These are phyloP conservation scores for Fusarium foetens DNA, from an alignment of 2,329 filamentous ascomycete genomes.

Conservation along the genomic window DNA sequence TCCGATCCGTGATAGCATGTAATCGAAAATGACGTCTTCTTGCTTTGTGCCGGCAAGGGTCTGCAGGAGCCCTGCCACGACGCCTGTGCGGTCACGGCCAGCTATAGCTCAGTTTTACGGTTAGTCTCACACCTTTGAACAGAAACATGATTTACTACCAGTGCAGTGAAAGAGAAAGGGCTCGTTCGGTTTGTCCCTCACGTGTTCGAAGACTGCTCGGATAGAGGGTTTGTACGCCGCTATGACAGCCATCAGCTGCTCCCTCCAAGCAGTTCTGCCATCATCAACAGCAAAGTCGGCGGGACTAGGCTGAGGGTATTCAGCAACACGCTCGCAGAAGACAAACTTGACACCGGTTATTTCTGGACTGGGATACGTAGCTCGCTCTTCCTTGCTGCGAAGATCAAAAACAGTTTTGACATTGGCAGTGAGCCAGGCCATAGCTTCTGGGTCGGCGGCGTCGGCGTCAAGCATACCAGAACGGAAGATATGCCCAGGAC, in stretches of 20 bases:
- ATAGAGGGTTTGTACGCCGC: slow-evolving; percentile 55
- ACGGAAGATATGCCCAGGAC: slow-evolving; percentile 57
- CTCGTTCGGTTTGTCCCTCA: slow-evolving; percentile 57
- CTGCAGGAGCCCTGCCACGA: slow-evolving; percentile 62
- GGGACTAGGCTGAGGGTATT: slow-evolving; percentile 52
- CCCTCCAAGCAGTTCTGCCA: slow-evolving; percentile 57
- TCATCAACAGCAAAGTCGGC: slow-evolving; percentile 56
- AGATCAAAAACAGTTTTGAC: slow-evolving; percentile 63
- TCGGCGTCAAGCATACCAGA: slow-evolving; percentile 56
- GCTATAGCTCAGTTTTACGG: slow-evolving; percentile 47
- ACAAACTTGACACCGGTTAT: slow-evolving; percentile 58
- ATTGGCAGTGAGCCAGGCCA: slow-evolving; percentile 50
- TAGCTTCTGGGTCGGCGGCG: slow-evolving; percentile 43
- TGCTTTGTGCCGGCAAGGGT: slow-evolving; percentile 58
- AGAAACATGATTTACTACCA: slow-evolving; percentile 51
- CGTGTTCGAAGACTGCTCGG: slow-evolving; percentile 58
- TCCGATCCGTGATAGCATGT: slow-evolving; percentile 64
- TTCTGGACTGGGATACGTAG: slow-evolving; percentile 54
- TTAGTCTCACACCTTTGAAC: not conserved
- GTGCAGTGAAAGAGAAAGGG: slow-evolving; percentile 65
- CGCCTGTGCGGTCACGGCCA: slow-evolving; percentile 65
- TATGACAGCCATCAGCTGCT: slow-evolving; percentile 61
- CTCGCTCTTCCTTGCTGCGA: slow-evolving; percentile 58
- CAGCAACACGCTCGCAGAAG: slow-evolving; percentile 52
- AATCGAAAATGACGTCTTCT: slow-evolving; percentile 59